phyloP scores from a whole-genome alignment of 1,284 basidiomycete species.

The Neotropicomus parvogracilis region DNA sequence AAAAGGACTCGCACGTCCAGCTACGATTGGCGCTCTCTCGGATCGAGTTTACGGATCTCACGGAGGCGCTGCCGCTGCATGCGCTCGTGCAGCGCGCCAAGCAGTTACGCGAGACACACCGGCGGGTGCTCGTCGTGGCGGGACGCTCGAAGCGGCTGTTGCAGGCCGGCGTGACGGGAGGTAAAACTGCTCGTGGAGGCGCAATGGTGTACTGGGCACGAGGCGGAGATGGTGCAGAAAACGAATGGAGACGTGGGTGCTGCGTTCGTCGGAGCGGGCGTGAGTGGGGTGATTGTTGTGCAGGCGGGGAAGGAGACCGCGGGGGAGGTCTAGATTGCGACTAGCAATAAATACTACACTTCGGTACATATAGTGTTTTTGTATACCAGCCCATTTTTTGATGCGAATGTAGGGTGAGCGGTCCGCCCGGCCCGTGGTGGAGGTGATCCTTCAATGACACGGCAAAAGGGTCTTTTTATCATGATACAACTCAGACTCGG shows the following conservation, averaged over 20 bases:
- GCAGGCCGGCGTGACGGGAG: constrained; percentile 56
- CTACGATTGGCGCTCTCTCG: constrained; percentile 48
- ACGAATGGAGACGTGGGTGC: constrained; percentile 76
- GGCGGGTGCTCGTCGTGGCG: constrained; percentile 54
- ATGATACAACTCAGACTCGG: neutral
- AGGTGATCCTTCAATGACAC: too few species aligned
- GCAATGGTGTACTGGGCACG: constrained; percentile 37
- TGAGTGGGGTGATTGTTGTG: constrained; percentile 27
- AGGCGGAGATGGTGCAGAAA: constrained; percentile 48
- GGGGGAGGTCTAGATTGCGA: constrained; percentile 8
- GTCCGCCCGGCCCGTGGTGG: constrained; percentile 13
- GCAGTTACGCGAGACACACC: constrained; percentile 26
- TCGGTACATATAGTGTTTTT: too few species aligned
- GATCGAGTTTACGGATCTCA: constrained; percentile 48
- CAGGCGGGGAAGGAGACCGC: constrained; percentile 17
- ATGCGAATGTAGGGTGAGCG: neutral
- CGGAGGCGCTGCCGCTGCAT: constrained; percentile 53
- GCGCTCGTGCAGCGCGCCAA: constrained; percentile 44
- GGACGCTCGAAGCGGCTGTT: constrained; percentile 75
- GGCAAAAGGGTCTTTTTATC: neutral
- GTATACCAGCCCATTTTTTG: too few species aligned
- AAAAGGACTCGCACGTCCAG: constrained; percentile 25
- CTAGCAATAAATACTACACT: too few species aligned
- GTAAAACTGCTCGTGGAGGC: constrained; percentile 51
- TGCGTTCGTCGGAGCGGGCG: constrained; percentile 42